Percentiles rank a stretch among this genome's conserved stretches.
Evolutionary conservation across 768 basidiomycete species (phyloP).

Genomic region (Suillus spraguei): DNA sequence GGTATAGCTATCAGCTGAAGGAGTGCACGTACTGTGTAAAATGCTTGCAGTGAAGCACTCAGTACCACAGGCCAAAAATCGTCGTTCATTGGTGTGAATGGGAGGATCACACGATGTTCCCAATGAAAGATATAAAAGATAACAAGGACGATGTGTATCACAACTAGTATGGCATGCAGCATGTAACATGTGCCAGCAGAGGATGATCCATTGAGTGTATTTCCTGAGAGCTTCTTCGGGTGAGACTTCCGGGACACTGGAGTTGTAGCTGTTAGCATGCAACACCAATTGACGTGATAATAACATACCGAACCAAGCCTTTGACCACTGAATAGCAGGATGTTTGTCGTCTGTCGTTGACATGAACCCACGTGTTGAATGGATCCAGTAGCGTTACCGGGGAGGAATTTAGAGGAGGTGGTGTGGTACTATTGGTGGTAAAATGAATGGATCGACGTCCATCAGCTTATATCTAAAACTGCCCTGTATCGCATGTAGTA

Average conservation of each 20-base stretch:
- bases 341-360: background rate
- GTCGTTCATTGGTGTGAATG: background rate
- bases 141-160: slow-evolving; percentile 11
- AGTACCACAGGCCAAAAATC: slow-evolving; percentile 7
- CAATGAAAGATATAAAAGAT: background rate
- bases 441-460: background rate
- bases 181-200: slow-evolving; percentile 1
- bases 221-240: no score
- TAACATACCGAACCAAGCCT: background rate
- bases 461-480: background rate
- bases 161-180: slow-evolving; percentile 13
- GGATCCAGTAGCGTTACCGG: background rate
- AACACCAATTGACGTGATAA: background rate
- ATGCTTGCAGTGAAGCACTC: slow-evolving; percentile 9
- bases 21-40: slow-evolving; percentile 4
- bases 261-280: background rate
- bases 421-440: background rate
- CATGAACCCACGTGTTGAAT: background rate
- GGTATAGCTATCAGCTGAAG: no score
- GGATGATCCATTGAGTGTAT: background rate
- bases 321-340: background rate
- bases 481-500: background rate
- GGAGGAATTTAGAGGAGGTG: background rate
- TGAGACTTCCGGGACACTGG: background rate
- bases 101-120: background rate